A percentile compares a stretch with the other conserved stretches of the same genome.
phyloP scores from a whole-genome alignment of 2,329 filamentous ascomycete species.

The Parafenestella ontariensis region DNA sequence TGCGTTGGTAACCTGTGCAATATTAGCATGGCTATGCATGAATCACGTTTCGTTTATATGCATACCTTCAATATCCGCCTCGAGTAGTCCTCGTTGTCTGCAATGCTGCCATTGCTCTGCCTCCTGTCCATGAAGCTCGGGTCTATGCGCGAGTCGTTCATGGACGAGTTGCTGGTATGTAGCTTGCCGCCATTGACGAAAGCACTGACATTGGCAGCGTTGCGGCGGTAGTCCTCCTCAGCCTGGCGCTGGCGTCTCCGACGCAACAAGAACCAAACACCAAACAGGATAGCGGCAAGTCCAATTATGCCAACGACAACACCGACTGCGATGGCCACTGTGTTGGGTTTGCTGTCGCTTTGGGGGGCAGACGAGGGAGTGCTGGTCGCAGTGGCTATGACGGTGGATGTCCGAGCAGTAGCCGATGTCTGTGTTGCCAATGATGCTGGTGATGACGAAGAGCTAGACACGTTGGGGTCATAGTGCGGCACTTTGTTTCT shows the following conservation, averaged over 20 bases:
- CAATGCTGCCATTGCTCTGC: constrained; percentile 94
- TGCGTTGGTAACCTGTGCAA: neutral
- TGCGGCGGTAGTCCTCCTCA: constrained; percentile 84
- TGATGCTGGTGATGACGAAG: constrained; percentile 20
- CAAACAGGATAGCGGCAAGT: constrained; percentile 70
- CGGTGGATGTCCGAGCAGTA: constrained; percentile 17
- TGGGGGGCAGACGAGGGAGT: constrained; percentile 38
- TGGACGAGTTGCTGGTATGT: constrained; percentile 71
- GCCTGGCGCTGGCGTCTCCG: constrained; percentile 77
- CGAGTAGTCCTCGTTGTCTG: constrained; percentile 96
- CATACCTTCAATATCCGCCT: constrained; percentile 90
- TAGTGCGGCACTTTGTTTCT: constrained; percentile 48
- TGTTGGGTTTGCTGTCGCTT: constrained; percentile 61
- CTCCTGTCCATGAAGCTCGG: constrained; percentile 81
- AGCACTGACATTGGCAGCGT: constrained; percentile 77
- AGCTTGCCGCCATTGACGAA: constrained; percentile 69
- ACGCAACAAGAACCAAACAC: constrained; percentile 75
- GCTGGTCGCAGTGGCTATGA: constrained; percentile 22
- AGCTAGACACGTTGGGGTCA: constrained; percentile 27
- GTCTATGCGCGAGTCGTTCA: constrained; percentile 84
- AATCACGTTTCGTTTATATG: neutral
- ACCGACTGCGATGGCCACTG: constrained; percentile 84
- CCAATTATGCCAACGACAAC: constrained; percentile 84
- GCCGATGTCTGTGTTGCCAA: constrained; percentile 16
- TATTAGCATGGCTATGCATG: neutral